Percentiles rank a stretch among this genome's conserved stretches.
Conservation (phyloP, 2,329 filamentous ascomycete genomes). For the Dryadomyces quercus-mongolicae region DNA sequence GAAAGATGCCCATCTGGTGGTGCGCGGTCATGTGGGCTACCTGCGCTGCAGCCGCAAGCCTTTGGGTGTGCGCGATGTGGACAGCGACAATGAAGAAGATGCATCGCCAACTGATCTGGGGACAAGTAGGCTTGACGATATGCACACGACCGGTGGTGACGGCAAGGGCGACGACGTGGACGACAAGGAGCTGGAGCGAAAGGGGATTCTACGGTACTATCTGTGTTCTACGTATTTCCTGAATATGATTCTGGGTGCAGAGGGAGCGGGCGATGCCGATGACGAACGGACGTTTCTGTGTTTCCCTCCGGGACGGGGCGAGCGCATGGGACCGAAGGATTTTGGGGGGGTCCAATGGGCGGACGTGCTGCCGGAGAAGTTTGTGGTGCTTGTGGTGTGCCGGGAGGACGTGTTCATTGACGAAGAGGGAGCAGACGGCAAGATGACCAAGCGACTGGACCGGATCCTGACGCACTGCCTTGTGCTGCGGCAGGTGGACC, state of each 20-base stretch:
- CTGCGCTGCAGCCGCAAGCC: not conserved
- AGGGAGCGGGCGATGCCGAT: not conserved
- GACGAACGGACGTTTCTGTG: not conserved
- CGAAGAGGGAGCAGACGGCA: too few species aligned
- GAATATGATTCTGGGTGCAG: not conserved
- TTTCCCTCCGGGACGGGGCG: not conserved
- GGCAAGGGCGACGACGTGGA: too few species aligned
- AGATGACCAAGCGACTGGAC: too few species aligned
- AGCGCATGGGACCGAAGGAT: too few species aligned
- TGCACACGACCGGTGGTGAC: too few species aligned
- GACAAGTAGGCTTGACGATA: too few species aligned
- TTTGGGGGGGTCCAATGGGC: too few species aligned
- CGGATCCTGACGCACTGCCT: not conserved
- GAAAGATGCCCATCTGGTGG: not conserved
- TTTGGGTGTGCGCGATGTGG: not conserved
- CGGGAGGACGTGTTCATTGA: not conserved
- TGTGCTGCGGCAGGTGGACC: not conserved
- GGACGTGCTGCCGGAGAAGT: too few species aligned
- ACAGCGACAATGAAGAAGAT: not conserved
- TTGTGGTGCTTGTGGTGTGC: not conserved
- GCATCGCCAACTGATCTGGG: too few species aligned
- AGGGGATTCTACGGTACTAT: not conserved
- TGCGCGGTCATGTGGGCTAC: not conserved
- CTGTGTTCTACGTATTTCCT: not conserved
- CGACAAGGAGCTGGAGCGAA: not conserved